These are phyloP conservation scores for Schoenoplectus triqueter DNA, from an alignment of 202 grass and related monocot species.

Conservation along the genomic window DNA sequence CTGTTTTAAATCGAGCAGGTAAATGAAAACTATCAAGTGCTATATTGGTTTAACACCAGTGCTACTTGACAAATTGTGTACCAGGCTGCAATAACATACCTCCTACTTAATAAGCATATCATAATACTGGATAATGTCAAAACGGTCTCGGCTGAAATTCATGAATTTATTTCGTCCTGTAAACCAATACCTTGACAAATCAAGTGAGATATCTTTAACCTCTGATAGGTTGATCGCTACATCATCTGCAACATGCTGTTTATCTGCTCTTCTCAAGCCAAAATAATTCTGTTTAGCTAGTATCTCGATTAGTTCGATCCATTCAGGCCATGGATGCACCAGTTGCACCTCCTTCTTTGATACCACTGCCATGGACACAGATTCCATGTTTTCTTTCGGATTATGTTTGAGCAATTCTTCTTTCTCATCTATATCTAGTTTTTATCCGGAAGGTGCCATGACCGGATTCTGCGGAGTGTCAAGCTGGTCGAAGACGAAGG, in stretches of 20 bases:
- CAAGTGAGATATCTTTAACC: slow-evolving; percentile 44
- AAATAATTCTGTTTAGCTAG: slow-evolving; percentile 81
- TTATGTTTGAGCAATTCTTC: neutral
- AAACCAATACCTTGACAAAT: slow-evolving; percentile 85
- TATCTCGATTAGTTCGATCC: slow-evolving; percentile 90
- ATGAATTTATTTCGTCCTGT: slow-evolving; percentile 80
- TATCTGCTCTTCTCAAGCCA: slow-evolving; percentile 52
- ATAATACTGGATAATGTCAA: slow-evolving; percentile 83
- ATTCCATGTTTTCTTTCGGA: slow-evolving; percentile 24
- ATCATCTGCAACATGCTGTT: slow-evolving; percentile 48
- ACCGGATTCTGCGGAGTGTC: slow-evolving; percentile 73
- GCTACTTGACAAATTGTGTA: neutral
- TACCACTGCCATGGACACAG: slow-evolving; percentile 56
- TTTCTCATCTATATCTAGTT: slow-evolving; percentile 23
- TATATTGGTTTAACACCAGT: neutral
- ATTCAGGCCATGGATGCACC: slow-evolving; percentile 94
- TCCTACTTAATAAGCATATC: neutral
- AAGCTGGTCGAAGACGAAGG: slow-evolving; percentile 96
- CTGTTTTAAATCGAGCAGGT: neutral
- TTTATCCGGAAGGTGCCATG: slow-evolving; percentile 56
- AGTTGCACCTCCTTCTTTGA: slow-evolving; percentile 79
- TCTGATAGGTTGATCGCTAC: slow-evolving; percentile 64
- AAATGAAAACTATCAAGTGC: neutral
- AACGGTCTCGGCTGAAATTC: slow-evolving; percentile 90
- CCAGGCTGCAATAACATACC: neutral